phyloP scores from a whole-genome alignment of 1,284 basidiomycete genomes.

The Apiotrichum akiyoshidainum region DNA sequence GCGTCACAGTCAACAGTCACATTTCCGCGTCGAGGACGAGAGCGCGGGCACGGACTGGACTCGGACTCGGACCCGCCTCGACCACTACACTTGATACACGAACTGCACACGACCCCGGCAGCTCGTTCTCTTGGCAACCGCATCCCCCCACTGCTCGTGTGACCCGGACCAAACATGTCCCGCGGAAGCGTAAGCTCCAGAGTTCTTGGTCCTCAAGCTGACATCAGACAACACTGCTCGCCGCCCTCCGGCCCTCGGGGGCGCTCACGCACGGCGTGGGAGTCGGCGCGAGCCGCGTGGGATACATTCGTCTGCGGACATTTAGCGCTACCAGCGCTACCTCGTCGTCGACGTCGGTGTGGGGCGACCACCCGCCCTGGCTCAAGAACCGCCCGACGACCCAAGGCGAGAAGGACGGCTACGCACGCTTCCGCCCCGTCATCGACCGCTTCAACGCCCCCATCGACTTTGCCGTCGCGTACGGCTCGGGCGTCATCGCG shows the following conservation, averaged over 20 bases:
- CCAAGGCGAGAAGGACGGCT: constrained; percentile 17
- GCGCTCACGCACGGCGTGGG: no score
- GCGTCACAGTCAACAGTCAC: no score
- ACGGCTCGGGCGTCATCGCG: constrained; percentile 48
- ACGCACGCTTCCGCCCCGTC: constrained; percentile 36
- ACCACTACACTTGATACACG: no score
- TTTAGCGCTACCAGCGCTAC: background rate
- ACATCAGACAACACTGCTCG: background rate
- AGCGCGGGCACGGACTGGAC: no score
- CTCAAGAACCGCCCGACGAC: background rate
- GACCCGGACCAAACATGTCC: constrained; percentile 1
- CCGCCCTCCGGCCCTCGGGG: background rate
- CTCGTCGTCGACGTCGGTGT: background rate
- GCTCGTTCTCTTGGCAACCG: no score
- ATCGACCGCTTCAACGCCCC: constrained; percentile 37
- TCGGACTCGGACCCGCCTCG: no score
- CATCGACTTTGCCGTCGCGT: constrained; percentile 49
- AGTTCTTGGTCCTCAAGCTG: background rate
- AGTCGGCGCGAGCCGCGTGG: background rate
- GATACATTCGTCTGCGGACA: background rate
- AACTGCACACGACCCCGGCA: no score
- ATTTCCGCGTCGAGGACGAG: no score
- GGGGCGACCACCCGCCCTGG: background rate
- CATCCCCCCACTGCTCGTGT: background rate
- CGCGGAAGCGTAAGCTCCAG: background rate